phyloP scores from a whole-genome alignment of 75 land plant genomes.

The Azolla pinnata region DNA sequence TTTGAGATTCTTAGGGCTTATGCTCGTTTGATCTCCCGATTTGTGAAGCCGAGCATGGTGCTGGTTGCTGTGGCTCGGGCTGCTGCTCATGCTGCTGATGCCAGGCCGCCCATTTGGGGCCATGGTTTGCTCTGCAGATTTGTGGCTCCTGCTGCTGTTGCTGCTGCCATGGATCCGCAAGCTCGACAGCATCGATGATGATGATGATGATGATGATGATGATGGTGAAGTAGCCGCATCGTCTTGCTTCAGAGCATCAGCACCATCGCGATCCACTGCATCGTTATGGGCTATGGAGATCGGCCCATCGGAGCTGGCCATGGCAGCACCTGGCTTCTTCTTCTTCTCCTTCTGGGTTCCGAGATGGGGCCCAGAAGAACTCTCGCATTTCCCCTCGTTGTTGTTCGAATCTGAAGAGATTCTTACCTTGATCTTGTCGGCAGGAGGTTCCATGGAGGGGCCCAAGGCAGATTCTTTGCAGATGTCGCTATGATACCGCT shows the following conservation, averaged over 20 bases:
- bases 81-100: too few relatives aligned
- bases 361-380: too few relatives aligned
- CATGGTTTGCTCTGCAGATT: slow-evolving; percentile 4
- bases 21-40: not conserved
- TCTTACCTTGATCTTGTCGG: too few relatives aligned
- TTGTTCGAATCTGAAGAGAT: too few relatives aligned
- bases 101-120: not conserved
- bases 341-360: too few relatives aligned
- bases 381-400: too few relatives aligned
- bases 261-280: not conserved
- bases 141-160: not conserved
- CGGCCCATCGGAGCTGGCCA: not conserved
- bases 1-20: not conserved
- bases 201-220: too few relatives aligned
- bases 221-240: too few relatives aligned
- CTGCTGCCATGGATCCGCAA: not conserved
- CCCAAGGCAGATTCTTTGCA: too few relatives aligned
- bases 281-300: not conserved
- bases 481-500: too few relatives aligned
- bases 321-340: not conserved
- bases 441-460: too few relatives aligned
- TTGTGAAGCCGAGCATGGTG: not conserved
- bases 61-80: too few relatives aligned
- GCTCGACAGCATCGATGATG: not conserved
- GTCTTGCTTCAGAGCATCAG: not conserved